phyloP scores from a whole-genome alignment of 208 protist species.

The Novymonas esmeraldas region DNA sequence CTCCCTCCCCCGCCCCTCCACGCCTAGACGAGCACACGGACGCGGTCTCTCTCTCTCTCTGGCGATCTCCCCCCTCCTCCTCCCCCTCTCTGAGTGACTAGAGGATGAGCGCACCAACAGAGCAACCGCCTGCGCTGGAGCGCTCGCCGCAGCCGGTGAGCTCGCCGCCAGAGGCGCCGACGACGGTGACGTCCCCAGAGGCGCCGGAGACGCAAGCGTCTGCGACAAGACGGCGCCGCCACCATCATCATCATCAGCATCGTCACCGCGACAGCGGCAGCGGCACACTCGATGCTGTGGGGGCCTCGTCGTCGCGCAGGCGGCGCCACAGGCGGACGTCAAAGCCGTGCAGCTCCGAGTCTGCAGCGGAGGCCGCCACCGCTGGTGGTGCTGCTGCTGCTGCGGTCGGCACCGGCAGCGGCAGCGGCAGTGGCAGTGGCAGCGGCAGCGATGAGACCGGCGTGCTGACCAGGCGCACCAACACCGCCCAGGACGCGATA shows the following conservation, averaged over 20 bases:
- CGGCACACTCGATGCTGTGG: too few relatives aligned
- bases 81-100: not conserved
- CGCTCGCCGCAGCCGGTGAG: not conserved
- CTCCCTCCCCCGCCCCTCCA: not conserved
- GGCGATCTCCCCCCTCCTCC: not conserved
- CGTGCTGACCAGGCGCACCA: not conserved
- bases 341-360: not conserved
- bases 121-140: not conserved
- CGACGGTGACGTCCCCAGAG: not conserved
- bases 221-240: not conserved
- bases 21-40: too few relatives aligned
- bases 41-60: too few relatives aligned
- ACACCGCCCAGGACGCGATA: conserved; percentile 1
- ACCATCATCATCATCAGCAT: not conserved
- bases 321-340: conserved; percentile 8
- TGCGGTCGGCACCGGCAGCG: not conserved
- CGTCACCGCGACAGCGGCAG: not conserved
- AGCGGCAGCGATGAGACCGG: not conserved
- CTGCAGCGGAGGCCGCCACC: not conserved
- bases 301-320: not conserved
- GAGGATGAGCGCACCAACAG: not conserved
- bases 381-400: not conserved
- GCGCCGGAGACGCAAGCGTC: not conserved
- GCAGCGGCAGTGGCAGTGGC: not conserved
- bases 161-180: too few relatives aligned